Conservation (phyloP, 768 basidiomycete species). For the Pisolithus albus region DNA sequence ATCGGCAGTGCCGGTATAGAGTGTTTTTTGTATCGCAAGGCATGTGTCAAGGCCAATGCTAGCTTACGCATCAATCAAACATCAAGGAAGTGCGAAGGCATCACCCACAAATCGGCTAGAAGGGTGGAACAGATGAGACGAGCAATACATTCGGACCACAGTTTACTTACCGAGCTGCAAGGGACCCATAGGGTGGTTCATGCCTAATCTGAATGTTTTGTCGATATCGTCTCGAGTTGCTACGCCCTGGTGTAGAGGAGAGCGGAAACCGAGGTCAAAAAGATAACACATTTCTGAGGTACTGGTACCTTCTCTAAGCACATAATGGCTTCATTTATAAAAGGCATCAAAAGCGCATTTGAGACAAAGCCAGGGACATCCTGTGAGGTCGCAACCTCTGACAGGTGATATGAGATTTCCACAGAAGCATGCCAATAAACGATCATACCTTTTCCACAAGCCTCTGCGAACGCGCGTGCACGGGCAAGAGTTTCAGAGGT, state of each 20-base stretch:
- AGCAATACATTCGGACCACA: neutral
- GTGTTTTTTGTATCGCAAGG: conserved; percentile 84
- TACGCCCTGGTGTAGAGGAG: conserved; percentile 50
- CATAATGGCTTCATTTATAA: conserved; percentile 97
- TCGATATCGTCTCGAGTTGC: conserved; percentile 94
- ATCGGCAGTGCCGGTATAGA: conserved; percentile 85
- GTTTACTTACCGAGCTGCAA: conserved; percentile 62
- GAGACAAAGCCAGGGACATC: conserved; percentile 96
- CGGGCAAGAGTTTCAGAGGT: conserved; percentile 66
- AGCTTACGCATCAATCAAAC: neutral
- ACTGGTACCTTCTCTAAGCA: conserved; percentile 72
- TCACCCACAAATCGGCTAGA: conserved; percentile 28
- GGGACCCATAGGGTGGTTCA: conserved; percentile 95
- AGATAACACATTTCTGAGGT: neutral
- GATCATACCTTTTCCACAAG: conserved; percentile 77
- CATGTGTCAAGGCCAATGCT: conserved; percentile 99
- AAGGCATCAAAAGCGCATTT: conserved; percentile 93
- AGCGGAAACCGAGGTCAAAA: neutral
- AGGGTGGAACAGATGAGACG: conserved; percentile 3
- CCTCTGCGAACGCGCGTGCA: conserved; percentile 73
- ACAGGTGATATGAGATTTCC: neutral
- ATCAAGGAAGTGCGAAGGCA: neutral
- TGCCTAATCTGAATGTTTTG: conserved; percentile 86
- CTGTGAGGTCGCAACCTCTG: conserved; percentile 84
- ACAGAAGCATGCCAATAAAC: neutral